Base-by-base conservation (phyloP, 2,329 filamentous ascomycete species). In the Stachybotrys chlorohalonatus region DNA sequence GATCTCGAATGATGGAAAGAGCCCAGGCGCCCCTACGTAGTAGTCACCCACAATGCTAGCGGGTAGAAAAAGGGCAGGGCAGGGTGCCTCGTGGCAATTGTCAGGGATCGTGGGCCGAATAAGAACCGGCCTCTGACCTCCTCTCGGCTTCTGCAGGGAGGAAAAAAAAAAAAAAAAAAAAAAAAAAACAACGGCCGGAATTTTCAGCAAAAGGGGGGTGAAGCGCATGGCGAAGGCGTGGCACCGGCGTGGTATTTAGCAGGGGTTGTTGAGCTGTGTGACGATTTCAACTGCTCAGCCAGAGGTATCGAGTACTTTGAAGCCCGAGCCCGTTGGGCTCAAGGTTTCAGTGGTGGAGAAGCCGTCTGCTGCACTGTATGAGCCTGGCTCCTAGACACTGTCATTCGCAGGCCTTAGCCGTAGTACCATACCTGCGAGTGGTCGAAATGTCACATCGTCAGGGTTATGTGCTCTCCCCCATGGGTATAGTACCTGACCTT, bases 101-200 rank as follows among this genome's bases (percentile, higher is more conserved):
- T 13, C 36, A 9, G 36, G 36, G 36, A 42, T 42, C 13, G 5
- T 13, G 36, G 6, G 3, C 36, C 36, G 36, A 42, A 42, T 9
- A 42, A 42, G 31, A 51, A 55, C 51, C 36, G 36, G 36, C 36
- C 13, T 42, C 5, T 42, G 13, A 13, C 8, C 36, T 42, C 13
- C 5, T 13, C 36, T 42, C 36, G 36, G 36, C 36, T 42, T 5
- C 8, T 42, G 36, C 36, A 45, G n/a, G 45, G 24, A 48, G 47
- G 51, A 48, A 31, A 51, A 15, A 16, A 36, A 49, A 48, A 57
- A 52, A 48, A 51, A 32, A 47, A 53, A 47, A 39, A 47, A 53
- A 32, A 54, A 51, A 53, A 51, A 39, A 7, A 39, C 36, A 39
- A 11, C 36, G 11, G 36, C 36, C 36, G 11, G 11, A 39, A 39